Conservation (phyloP, 257 asterid species). For the Solanum pennellii region DNA sequence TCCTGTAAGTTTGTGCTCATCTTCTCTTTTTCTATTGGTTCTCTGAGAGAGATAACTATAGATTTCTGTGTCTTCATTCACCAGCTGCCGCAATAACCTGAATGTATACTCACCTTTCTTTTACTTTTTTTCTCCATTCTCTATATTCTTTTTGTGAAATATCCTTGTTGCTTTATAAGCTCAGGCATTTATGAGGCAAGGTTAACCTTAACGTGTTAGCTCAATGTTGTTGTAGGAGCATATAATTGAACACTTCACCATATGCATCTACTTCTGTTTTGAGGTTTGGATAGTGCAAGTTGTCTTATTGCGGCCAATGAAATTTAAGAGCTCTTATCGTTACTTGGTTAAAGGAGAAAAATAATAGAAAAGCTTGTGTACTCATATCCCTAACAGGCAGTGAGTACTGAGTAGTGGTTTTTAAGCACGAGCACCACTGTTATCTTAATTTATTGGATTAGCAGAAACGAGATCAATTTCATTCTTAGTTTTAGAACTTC, state of each 20-base stretch:
- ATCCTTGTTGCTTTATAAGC: background rate
- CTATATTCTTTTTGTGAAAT: background rate
- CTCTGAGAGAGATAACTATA: background rate
- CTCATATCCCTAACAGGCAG: background rate
- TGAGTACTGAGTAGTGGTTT: background rate
- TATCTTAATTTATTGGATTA: background rate
- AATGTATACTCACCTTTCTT: background rate
- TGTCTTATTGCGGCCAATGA: background rate
- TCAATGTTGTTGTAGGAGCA: background rate
- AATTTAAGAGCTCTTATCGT: background rate
- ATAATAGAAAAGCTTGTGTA: background rate
- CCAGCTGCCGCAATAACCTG: background rate
- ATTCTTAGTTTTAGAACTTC: background rate
- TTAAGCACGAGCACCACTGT: background rate
- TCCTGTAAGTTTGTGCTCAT: background rate
- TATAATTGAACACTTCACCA: background rate
- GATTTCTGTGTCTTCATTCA: background rate
- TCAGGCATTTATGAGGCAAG: background rate
- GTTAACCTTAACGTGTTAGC: background rate
- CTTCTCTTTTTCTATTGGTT: background rate
- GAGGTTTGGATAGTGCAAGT: background rate
- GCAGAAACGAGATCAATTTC: background rate
- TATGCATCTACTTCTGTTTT: background rate
- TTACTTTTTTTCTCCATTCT: background rate
- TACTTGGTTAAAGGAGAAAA: background rate